Percentiles rank a stretch among this genome's conserved stretches.
Evolutionary conservation across 495 filamentous ascomycete genomes (phyloP).

Genomic region (Penicillium lividum): DNA sequence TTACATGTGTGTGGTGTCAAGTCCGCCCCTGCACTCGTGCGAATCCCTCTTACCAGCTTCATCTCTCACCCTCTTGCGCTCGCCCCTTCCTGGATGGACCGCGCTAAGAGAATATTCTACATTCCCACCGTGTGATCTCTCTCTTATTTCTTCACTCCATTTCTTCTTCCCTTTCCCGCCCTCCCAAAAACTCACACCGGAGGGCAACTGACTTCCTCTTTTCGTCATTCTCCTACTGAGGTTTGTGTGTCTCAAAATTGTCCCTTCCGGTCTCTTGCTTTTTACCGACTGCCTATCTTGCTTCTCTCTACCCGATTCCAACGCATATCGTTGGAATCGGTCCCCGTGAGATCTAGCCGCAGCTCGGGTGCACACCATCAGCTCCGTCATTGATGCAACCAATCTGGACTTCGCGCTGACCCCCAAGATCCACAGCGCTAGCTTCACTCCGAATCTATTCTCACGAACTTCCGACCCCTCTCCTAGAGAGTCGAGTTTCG

Average conservation of each 20-base stretch:
- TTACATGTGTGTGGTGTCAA: conserved; percentile 15
- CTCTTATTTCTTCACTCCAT: conserved; percentile 11
- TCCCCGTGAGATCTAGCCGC: conserved; percentile 18
- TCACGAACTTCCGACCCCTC: conserved; percentile 2
- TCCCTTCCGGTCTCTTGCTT: not conserved
- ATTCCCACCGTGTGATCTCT: conserved; percentile 13
- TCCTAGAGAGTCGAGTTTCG: conserved; percentile 5
- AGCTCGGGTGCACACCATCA: conserved; percentile 23
- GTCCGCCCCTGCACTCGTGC: conserved; percentile 13
- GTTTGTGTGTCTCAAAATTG: conserved; percentile 20
- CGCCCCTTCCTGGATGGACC: conserved; percentile 22
- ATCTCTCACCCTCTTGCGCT: conserved; percentile 6
- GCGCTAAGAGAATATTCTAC: conserved; percentile 15
- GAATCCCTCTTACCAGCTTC: conserved; percentile 6
- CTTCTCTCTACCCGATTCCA: not conserved
- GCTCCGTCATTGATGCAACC: conserved; percentile 27
- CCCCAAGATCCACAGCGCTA: conserved; percentile 31
- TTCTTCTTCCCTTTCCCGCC: conserved; percentile 15
- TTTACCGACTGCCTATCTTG: conserved; percentile 2
- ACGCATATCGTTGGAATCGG: conserved; percentile 5
- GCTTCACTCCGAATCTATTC: conserved; percentile 31
- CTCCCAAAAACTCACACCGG: conserved; percentile 20
- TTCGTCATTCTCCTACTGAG: conserved; percentile 36
- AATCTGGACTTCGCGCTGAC: conserved; percentile 27
- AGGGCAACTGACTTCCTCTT: conserved; percentile 17